phyloP scores from a whole-genome alignment of 2,329 filamentous ascomycete genomes.

The Colletotrichum cuscutae region DNA sequence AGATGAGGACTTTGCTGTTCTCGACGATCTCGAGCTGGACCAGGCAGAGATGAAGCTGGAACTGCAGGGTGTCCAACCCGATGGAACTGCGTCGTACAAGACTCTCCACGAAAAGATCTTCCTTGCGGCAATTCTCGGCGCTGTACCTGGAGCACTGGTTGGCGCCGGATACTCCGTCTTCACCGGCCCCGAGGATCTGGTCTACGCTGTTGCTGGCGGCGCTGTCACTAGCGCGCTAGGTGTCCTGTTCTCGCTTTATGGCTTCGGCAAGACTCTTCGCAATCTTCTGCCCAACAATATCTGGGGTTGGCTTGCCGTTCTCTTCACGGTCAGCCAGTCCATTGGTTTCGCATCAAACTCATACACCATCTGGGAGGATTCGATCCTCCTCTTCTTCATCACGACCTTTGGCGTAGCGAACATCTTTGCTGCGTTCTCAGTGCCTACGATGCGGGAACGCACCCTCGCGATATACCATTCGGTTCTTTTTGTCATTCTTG shows the following conservation, averaged over 20 bases:
- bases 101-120: conserved; percentile 52
- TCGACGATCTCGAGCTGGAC: conserved; percentile 68
- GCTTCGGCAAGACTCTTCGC: conserved; percentile 54
- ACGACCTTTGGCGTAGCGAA: conserved; percentile 86
- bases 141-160: conserved; percentile 45
- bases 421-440: conserved; percentile 78
- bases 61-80: conserved; percentile 50
- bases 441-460: conserved; percentile 73
- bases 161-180: conserved; percentile 46
- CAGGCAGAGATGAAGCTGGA: conserved; percentile 68
- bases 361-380: conserved; percentile 98
- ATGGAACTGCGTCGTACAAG: conserved; percentile 46
- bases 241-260: conserved; percentile 54
- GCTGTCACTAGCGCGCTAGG: conserved; percentile 57
- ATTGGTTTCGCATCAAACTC: conserved; percentile 96
- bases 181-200: conserved; percentile 48
- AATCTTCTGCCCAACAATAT: conserved; percentile 76
- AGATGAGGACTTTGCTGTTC: conserved; percentile 63
- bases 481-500: conserved; percentile 81
- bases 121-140: conserved; percentile 47
- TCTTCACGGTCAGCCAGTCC: conserved; percentile 89
- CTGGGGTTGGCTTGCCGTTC: conserved; percentile 88
- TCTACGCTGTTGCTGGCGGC: conserved; percentile 46
- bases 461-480: conserved; percentile 87
- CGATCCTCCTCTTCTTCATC: conserved; percentile 91